Conservation (phyloP, 2,329 filamentous ascomycete genomes). For the Lachnellula occidentalis region DNA sequence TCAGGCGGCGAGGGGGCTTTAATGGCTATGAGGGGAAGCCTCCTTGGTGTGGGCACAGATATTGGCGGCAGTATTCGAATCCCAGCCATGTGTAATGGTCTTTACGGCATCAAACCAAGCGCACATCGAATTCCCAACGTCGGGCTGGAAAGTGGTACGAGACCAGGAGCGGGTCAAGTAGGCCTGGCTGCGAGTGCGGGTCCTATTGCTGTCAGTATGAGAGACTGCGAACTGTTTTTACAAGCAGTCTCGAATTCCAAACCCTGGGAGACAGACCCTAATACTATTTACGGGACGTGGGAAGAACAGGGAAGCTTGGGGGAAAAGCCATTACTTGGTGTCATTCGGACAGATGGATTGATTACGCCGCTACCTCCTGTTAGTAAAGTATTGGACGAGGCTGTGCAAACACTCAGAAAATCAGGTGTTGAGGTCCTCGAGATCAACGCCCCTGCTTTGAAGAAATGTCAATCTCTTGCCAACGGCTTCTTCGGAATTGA, state of each 20-base stretch:
- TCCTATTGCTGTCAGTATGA: slow-evolving; percentile 41
- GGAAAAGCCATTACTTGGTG: slow-evolving; percentile 37
- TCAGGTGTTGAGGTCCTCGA: slow-evolving; percentile 52
- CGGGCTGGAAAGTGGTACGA: slow-evolving; percentile 40
- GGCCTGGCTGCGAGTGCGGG: slow-evolving; percentile 44
- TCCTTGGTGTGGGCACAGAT: slow-evolving; percentile 57
- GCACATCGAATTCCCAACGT: slow-evolving; percentile 37
- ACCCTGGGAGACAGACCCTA: slow-evolving; percentile 43
- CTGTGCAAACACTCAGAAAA: slow-evolving; percentile 35
- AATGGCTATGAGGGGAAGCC: slow-evolving; percentile 49
- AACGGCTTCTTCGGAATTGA: slow-evolving; percentile 55
- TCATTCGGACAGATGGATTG: slow-evolving; percentile 45
- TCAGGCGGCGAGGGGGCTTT: slow-evolving; percentile 60
- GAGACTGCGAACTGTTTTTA: slow-evolving; percentile 44
- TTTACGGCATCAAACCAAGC: slow-evolving; percentile 47
- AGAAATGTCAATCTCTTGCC: slow-evolving; percentile 49
- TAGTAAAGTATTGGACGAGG: slow-evolving; percentile 40
- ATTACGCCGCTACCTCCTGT: slow-evolving; percentile 48
- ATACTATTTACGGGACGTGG: slow-evolving; percentile 40
- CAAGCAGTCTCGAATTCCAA: slow-evolving; percentile 46
- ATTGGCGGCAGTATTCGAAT: slow-evolving; percentile 44
- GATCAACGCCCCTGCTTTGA: slow-evolving; percentile 48
- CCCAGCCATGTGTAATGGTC: slow-evolving; percentile 44
- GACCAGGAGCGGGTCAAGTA: slow-evolving; percentile 46
- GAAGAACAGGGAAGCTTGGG: slow-evolving; percentile 23